phyloP scores from a whole-genome alignment of 176 grass and related monocot species.

The Carex scoparia region DNA sequence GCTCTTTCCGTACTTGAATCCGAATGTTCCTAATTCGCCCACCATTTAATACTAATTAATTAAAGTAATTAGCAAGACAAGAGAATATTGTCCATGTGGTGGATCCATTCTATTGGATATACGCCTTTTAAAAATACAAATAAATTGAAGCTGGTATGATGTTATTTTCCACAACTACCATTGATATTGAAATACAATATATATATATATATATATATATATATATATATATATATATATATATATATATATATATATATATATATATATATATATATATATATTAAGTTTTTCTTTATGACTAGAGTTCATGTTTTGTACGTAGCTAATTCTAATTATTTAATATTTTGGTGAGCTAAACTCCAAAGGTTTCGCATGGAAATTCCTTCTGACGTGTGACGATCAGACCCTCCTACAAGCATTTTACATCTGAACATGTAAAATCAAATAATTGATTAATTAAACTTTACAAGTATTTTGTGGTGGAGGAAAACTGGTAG shows the following conservation, averaged over 20 bases:
- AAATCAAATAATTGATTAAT: not conserved
- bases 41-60: too few species aligned
- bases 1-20: too few species aligned
- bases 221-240: not conserved
- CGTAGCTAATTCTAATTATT: not conserved
- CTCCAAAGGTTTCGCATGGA: not conserved
- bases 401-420: not conserved
- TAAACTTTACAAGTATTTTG: not conserved
- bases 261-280: not conserved
- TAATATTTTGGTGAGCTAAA: not conserved
- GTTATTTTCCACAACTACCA: constrained; percentile 8
- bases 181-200: not conserved
- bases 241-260: not conserved
- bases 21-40: too few species aligned
- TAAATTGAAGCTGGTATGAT: not conserved
- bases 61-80: too few species aligned
- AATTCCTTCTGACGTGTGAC: too few species aligned
- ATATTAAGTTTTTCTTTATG: not conserved
- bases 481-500: not conserved
- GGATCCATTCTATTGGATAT: too few species aligned
- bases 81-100: too few species aligned
- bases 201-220: not conserved
- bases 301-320: not conserved
- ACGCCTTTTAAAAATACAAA: too few species aligned
- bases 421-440: not conserved